Conservation (phyloP, 495 filamentous ascomycete species). For the Penicillium goetzii region DNA sequence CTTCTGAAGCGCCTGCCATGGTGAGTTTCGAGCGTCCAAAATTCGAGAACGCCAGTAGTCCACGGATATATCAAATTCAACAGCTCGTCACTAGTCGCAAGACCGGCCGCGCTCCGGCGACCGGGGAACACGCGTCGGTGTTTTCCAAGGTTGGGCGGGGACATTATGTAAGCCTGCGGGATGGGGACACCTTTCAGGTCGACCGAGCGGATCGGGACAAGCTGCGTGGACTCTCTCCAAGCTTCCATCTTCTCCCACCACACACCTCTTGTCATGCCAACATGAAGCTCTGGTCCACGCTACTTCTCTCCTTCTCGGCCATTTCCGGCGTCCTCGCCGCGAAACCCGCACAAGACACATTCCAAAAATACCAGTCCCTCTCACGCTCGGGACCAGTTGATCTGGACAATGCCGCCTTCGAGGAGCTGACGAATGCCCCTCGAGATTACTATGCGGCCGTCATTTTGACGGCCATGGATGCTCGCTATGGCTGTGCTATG, state of each 20-base stretch:
- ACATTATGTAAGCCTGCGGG: conserved; percentile 25
- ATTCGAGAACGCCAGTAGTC: background rate
- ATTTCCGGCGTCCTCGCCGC: conserved; percentile 47
- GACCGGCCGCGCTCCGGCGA: background rate
- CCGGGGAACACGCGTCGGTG: conserved; percentile 17
- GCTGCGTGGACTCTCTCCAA: conserved; percentile 4
- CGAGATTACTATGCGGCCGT: conserved; percentile 84
- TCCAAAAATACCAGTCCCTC: conserved; percentile 68
- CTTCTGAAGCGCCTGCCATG: conserved; percentile 30
- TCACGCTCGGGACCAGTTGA: conserved; percentile 70
- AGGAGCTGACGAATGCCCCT: conserved; percentile 71
- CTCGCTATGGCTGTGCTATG: conserved; percentile 81
- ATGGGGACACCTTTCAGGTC: conserved; percentile 28
- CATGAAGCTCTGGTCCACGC: conserved; percentile 60
- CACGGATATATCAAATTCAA: background rate
- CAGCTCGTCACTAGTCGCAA: background rate
- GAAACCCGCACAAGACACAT: conserved; percentile 47
- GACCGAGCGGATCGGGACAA: conserved; percentile 1
- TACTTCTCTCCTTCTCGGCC: conserved; percentile 54
- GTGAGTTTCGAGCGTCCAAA: background rate
- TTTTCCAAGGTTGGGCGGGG: background rate
- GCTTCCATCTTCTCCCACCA: conserved; percentile 3
- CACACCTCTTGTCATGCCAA: conserved; percentile 32
- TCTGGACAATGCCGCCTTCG: conserved; percentile 75
- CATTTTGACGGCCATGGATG: conserved; percentile 84